Base-by-base conservation (phyloP, 2,329 filamentous ascomycete species). In the Corynespora cassiicola region DNA sequence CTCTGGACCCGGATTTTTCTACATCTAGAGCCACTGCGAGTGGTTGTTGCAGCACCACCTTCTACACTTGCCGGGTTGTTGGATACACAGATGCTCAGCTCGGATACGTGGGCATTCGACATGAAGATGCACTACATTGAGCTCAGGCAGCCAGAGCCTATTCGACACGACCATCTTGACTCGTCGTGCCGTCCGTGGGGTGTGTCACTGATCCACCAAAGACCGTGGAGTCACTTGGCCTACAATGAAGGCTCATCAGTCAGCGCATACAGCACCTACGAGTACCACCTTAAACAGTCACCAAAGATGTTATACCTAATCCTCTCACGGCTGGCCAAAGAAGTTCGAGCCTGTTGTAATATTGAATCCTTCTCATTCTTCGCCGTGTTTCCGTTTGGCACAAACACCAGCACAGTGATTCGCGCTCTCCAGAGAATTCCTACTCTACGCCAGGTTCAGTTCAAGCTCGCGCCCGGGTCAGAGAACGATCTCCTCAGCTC, bases 161-260 rank as follows among this genome's bases (percentile, higher is more conserved):
- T 23, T 3, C 38, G 9, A 11, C 8, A 25, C 7, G 34, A 44
- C 4, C 54, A 56, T 14, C 24, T 34, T 23, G 26, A 39, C 6
- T 38, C 30, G 8, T 25, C 35, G 7, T 52, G 51, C 23, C 51
- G 56, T 5, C 47, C 53, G 6, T 54, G 54, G 46, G 35, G 54
- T 12, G 40, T 43, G 1, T 35, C 57, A 16, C 66, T 89, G 1
- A 76, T 88, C 28, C 75, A 75, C 17, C 70, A 79, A n/a, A 76
- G 79, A 1, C 78, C 78, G 2, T 91, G 88, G 87, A 76, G 74
- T 0, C 76, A 79, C 12, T 55, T 90, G 0, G 71, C 79, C 2
- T 79, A 90, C 48, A 91, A 91, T 60, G 87, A 92, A 68, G 86
- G 86, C 7, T 88, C 86, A 0, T 88, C 82, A 4, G 77, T 86